Evolutionary conservation across 257 asterid species (phyloP).

Genomic region (Cinchona pubescens): DNA sequence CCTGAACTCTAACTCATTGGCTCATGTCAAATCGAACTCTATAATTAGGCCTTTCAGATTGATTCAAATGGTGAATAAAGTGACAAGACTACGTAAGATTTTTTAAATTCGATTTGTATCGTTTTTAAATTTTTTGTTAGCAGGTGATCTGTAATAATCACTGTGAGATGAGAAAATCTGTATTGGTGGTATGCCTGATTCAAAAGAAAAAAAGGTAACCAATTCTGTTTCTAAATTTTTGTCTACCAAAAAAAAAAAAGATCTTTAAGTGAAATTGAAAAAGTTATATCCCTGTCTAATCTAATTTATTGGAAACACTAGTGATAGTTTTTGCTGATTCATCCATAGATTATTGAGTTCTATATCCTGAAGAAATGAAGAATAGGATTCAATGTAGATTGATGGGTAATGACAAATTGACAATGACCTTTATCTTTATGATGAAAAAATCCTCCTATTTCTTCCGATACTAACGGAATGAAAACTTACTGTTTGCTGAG

Average conservation of each 20-base stretch:
- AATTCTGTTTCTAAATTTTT: no score
- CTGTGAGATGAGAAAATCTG: no score
- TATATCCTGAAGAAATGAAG: background rate
- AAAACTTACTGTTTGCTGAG: background rate
- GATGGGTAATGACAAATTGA: background rate
- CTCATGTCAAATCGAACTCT: background rate
- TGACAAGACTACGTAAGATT: no score
- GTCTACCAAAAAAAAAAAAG: background rate
- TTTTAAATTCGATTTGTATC: no score
- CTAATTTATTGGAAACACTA: background rate
- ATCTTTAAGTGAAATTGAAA: no score
- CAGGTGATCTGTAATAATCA: no score
- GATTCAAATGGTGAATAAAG: no score
- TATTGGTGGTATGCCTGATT: no score
- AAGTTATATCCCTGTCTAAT: background rate
- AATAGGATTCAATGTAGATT: background rate
- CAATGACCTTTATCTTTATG: background rate
- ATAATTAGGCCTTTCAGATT: background rate
- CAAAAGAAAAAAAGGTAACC: no score
- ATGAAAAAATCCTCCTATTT: background rate
- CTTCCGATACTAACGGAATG: background rate
- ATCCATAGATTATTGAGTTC: background rate
- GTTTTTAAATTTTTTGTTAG: no score
- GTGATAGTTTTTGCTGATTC: background rate
- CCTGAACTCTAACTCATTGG: background rate